These are phyloP conservation scores for Hanseniaspora pseudoguilliermondii DNA, from an alignment of 805 yeast genomes.

Conservation along the genomic window DNA sequence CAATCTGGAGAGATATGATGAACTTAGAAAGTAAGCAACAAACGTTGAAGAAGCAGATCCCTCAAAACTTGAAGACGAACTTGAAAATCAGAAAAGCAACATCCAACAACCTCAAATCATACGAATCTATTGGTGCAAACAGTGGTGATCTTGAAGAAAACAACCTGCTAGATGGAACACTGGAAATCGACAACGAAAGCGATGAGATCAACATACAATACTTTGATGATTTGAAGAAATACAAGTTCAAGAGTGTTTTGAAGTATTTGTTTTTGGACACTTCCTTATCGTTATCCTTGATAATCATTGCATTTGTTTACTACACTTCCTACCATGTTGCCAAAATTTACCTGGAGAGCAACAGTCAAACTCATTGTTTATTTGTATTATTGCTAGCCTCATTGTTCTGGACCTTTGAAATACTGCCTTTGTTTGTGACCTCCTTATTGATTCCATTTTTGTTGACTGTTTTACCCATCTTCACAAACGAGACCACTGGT, in stretches of 20 bases:
- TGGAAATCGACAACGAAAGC: slow-evolving; percentile 6
- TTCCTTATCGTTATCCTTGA: slow-evolving; percentile 27
- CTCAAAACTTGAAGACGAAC: slow-evolving; percentile 5
- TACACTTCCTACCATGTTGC: slow-evolving; percentile 29
- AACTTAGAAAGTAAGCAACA: slow-evolving; percentile 79
- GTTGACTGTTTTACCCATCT: slow-evolving; percentile 57
- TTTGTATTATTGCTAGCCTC: slow-evolving; percentile 75
- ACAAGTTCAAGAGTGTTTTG: neutral
- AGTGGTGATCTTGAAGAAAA: slow-evolving; percentile 21
- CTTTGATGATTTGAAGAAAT: slow-evolving; percentile 18
- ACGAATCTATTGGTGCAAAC: neutral
- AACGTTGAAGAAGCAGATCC: slow-evolving; percentile 37
- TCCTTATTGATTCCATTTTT: slow-evolving; percentile 72
- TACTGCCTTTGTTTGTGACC: slow-evolving; percentile 84
- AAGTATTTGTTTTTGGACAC: slow-evolving; percentile 22
- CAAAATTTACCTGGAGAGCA: slow-evolving; percentile 45
- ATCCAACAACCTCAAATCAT: neutral
- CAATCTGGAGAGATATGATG: slow-evolving; percentile 95
- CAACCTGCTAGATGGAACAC: slow-evolving; percentile 18
- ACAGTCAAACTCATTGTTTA: slow-evolving; percentile 63
- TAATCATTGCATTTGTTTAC: slow-evolving; percentile 38
- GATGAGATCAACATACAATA: slow-evolving; percentile 22
- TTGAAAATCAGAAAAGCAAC: neutral
- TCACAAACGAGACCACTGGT: slow-evolving; percentile 42
- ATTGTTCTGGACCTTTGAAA: slow-evolving; percentile 87